Conservation (phyloP, 257 asterid genomes). For the Datura wrightii region DNA sequence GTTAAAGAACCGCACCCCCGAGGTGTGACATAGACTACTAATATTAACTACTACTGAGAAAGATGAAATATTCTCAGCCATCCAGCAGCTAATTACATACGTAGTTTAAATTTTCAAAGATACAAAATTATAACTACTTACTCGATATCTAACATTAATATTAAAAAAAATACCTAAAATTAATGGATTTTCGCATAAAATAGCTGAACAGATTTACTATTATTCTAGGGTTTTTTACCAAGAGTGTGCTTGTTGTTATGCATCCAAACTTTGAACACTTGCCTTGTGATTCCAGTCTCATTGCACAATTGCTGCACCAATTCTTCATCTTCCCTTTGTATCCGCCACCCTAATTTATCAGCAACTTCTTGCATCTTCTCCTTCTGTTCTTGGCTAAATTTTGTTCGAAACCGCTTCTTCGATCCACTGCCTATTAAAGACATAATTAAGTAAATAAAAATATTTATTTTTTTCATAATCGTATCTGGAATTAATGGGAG, state of each 20-base stretch:
- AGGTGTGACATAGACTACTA: neutral
- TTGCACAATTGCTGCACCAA: constrained; percentile 39
- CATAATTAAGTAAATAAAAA: constrained; percentile 1
- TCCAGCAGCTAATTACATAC: neutral
- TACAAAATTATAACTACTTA: neutral
- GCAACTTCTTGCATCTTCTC: constrained; percentile 40
- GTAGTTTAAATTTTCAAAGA: neutral
- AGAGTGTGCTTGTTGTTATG: constrained; percentile 42
- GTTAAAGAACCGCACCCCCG: too few relatives aligned
- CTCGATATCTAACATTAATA: neutral
- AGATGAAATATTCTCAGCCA: neutral
- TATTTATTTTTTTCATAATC: neutral
- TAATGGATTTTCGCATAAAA: neutral
- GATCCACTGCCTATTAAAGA: neutral
- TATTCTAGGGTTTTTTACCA: constrained; percentile 33
- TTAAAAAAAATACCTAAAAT: constrained; percentile 25
- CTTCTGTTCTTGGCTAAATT: constrained; percentile 41
- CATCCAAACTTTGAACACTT: constrained; percentile 44
- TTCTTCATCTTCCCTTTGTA: constrained; percentile 40
- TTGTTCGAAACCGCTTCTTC: constrained; percentile 38
- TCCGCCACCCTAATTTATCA: constrained; percentile 36
- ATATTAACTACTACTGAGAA: neutral
- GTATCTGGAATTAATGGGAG: too few relatives aligned
- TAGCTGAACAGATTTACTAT: too few relatives aligned
- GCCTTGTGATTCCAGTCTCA: constrained; percentile 35